These are phyloP conservation scores for Cladochytrium tenue DNA, from an alignment of 371 early-diverging fungal genomes.

Conservation along the genomic window DNA sequence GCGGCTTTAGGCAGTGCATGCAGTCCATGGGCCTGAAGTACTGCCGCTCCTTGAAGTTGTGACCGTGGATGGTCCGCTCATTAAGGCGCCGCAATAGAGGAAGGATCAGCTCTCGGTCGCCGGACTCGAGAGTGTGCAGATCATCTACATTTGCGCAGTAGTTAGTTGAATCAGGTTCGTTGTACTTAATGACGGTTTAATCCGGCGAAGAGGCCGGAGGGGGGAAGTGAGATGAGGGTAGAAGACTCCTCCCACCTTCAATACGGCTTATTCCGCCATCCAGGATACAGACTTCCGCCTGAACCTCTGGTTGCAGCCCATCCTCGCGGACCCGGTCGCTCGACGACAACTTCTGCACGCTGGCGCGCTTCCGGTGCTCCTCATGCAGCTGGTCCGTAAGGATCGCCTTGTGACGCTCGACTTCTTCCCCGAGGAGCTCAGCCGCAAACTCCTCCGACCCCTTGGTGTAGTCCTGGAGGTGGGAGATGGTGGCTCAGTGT, in stretches of 20 bases:
- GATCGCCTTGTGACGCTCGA: constrained; percentile 20
- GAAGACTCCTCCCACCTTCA: constrained; percentile 22
- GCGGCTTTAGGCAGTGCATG: constrained; percentile 46
- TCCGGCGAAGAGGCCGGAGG: background rate
- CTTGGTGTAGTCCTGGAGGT: background rate
- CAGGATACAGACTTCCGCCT: constrained; percentile 23
- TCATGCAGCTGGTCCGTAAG: constrained; percentile 40
- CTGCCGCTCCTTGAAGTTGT: constrained; percentile 38
- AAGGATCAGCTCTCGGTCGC: constrained; percentile 14
- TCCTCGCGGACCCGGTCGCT: background rate
- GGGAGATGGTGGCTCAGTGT: background rate
- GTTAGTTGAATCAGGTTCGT: too few species aligned
- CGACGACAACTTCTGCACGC: constrained; percentile 23
- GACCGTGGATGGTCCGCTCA: constrained; percentile 35
- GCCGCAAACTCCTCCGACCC: constrained; percentile 8
- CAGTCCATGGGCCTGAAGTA: constrained; percentile 50
- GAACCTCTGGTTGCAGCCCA: too few species aligned
- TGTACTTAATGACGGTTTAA: too few species aligned
- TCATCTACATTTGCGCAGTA: too few species aligned
- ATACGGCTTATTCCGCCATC: constrained; percentile 25
- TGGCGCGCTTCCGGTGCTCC: constrained; percentile 36
- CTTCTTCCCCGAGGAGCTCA: constrained; percentile 32
- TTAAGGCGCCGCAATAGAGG: constrained; percentile 19
- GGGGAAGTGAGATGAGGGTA: constrained; percentile 3
- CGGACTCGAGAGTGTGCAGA: constrained; percentile 24